phyloP scores from a whole-genome alignment of 768 basidiomycete genomes.

The Leccinum obscurum region DNA sequence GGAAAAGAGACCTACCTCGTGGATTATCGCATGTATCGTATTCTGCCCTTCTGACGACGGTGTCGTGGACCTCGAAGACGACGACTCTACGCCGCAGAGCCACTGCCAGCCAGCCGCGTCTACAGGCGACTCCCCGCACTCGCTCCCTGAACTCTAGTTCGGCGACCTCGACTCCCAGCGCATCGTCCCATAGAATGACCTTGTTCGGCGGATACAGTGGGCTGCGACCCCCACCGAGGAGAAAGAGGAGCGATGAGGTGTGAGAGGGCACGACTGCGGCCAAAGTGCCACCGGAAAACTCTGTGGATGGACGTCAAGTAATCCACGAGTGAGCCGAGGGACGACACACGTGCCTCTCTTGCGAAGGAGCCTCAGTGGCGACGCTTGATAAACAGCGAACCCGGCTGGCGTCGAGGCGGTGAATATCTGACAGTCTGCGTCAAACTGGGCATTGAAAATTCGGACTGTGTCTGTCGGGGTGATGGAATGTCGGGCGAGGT shows the following conservation, averaged over 20 bases:
- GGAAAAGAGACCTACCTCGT: constrained; percentile 51
- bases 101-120: constrained; percentile 83
- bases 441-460: constrained; percentile 77
- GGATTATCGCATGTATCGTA: constrained; percentile 91
- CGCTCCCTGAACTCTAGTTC: constrained; percentile 88
- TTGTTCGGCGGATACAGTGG: constrained; percentile 92
- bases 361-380: constrained; percentile 73
- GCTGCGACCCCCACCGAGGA: constrained; percentile 84
- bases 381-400: constrained; percentile 79
- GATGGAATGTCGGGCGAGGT: constrained; percentile 84
- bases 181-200: constrained; percentile 88
- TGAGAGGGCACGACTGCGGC: constrained; percentile 78
- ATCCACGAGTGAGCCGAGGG: background rate
- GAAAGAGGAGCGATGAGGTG: constrained; percentile 78
- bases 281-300: constrained; percentile 77
- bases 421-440: constrained; percentile 79
- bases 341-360: constrained; percentile 64
- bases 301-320: constrained; percentile 40
- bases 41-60: constrained; percentile 63
- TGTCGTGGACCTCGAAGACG: constrained; percentile 68
- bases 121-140: constrained; percentile 76
- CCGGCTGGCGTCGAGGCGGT: constrained; percentile 77
- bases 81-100: constrained; percentile 78
- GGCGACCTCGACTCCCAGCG: constrained; percentile 70
- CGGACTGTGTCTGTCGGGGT: constrained; percentile 72